Evolutionary conservation across 192 early-diverging fungal species (phyloP), one percentile per base, ranked within the genome.

Genomic region (Chytriomyces sp.): DNA sequence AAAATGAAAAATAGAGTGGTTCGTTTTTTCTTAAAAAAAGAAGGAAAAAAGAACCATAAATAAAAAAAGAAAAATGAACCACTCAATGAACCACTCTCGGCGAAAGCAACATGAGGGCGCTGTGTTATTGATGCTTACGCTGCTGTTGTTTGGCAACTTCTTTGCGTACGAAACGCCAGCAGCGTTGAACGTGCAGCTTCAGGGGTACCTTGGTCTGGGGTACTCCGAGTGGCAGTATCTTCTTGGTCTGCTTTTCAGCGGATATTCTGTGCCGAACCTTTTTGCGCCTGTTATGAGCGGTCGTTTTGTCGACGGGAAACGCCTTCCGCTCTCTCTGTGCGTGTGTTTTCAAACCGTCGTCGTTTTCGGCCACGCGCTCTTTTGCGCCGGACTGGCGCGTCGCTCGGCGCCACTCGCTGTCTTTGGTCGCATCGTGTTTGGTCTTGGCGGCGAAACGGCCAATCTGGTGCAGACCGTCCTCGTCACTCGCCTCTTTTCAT

Each of bases 251-350:
- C 75, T 89, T 25, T 89, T 88, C 53, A 75, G 81, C 1, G 68
- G 84, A 25, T 91, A 89, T 69, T 84, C 88, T 1, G 66, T 89
- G n/a, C 87, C 89, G 36, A 91, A 91, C 77, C 82, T 89, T 44
- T 75, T 91, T 58, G 61, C 88, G 25, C 89, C 89, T 6, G 77
- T 89, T 59, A 36, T 88, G 10, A 84, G 86, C 33, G 88, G 90
- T 6, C 53, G 78, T 39, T 65, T 87, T 2, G 79, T 88, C 12
- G 88, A 90, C 67, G 44, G 44, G 44, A 22, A 19, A 1, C 14
- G 22, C 22, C 14, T 12, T 19, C 44, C 44, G 22, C 1, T 0
- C 14, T 22, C 14, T 12, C 14, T 49, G 44, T 19, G 12, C 14
- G 44, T 49, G 12, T 12, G 12, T 49, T 49, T 22, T 12, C 12